Conservation (phyloP, 2,329 filamentous ascomycete genomes). For the Paecilomyces variotii region DNA sequence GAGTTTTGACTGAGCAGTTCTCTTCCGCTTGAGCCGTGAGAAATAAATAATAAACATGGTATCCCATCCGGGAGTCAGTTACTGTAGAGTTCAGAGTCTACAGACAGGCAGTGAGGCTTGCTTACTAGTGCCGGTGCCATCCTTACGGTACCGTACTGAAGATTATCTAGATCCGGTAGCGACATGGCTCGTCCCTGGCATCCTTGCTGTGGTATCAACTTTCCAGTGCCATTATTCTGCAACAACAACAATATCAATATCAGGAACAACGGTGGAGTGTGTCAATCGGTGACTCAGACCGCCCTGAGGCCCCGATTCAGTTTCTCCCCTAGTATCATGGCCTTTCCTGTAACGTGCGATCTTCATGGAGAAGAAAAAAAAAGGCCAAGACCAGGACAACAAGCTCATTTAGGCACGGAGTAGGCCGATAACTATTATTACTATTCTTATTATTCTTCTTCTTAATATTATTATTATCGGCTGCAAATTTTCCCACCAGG, state of each 20-base stretch:
- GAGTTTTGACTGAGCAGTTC: not conserved
- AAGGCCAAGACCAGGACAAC: not conserved
- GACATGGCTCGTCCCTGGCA: not conserved
- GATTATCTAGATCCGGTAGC: not conserved
- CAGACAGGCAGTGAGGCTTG: not conserved
- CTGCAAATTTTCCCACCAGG: not conserved
- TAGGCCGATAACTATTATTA: not conserved
- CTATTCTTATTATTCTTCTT: too few relatives aligned
- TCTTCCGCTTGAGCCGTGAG: not conserved
- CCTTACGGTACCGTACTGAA: too few relatives aligned
- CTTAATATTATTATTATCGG: not conserved
- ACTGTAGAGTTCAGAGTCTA: not conserved
- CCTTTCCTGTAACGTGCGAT: not conserved
- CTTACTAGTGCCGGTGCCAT: not conserved
- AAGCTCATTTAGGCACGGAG: not conserved
- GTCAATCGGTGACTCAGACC: not conserved
- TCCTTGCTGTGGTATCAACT: not conserved
- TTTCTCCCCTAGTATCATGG: not conserved
- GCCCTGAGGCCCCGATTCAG: not conserved
- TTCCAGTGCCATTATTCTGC: not conserved
- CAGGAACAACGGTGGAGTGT: not conserved
- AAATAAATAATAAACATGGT: not conserved
- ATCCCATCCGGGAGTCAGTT: not conserved
- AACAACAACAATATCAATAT: not conserved
- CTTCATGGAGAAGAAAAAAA: not conserved